Evolutionary conservation across 1,284 basidiomycete genomes (phyloP).

Genomic region (Austropuccinia psidii): DNA sequence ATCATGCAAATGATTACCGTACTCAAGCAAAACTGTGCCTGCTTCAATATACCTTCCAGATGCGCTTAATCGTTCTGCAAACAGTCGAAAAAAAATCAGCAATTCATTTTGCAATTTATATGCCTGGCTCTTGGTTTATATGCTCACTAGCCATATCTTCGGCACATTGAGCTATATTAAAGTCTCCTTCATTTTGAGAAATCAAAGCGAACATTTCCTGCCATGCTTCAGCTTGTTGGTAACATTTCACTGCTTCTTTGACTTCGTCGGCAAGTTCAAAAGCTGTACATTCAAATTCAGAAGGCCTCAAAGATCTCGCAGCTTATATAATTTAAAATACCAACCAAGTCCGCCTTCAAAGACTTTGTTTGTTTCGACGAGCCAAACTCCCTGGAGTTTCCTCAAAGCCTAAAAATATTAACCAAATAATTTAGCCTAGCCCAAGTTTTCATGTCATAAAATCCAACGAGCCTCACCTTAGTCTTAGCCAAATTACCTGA

Average conservation of each 20-base stretch:
- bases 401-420: slow-evolving; percentile 16
- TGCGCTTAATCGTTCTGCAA: slow-evolving; percentile 65
- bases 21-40: slow-evolving; percentile 74
- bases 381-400: slow-evolving; percentile 21
- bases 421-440: too few relatives aligned
- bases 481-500: slow-evolving; percentile 57
- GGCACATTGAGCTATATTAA: slow-evolving; percentile 44
- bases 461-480: slow-evolving; percentile 52
- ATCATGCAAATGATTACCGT: slow-evolving; percentile 68
- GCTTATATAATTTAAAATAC: neutral
- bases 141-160: slow-evolving; percentile 52
- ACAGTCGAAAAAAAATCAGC: slow-evolving; percentile 10
- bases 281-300: slow-evolving; percentile 51
- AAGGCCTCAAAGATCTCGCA: neutral
- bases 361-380: slow-evolving; percentile 68
- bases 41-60: slow-evolving; percentile 75
- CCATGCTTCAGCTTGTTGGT: slow-evolving; percentile 80
- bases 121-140: slow-evolving; percentile 62
- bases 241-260: slow-evolving; percentile 69
- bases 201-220: slow-evolving; percentile 80
- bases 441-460: neutral
- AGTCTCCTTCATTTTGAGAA: slow-evolving; percentile 51
- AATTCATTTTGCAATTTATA: neutral
- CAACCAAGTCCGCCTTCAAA: slow-evolving; percentile 70
- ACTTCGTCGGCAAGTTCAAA: slow-evolving; percentile 61